Evolutionary conservation across 2,329 filamentous ascomycete genomes (phyloP), one percentile per base, ranked within the genome.

Genomic region (Periconia sp.): DNA sequence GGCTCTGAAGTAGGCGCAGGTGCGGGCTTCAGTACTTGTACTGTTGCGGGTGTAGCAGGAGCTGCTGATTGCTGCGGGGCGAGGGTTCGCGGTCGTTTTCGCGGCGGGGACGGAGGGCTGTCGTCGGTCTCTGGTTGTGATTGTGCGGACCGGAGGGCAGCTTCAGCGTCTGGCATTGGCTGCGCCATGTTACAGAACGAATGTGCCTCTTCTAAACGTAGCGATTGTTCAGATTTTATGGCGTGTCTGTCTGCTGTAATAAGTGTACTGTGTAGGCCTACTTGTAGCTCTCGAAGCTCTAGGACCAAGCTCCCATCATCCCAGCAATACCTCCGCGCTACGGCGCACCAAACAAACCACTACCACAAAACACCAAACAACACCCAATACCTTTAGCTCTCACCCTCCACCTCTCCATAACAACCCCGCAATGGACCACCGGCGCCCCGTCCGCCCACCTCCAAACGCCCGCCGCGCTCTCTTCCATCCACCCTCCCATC

Each of bases 81-180:
- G 70, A 59, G 57, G 15, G 60, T 65, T 44, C 62, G 50, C 13
- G 61, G 63, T 18, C 63, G 55, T 34, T 67, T 67, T 23, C 57
- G 60, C 1, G 62, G 59, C 5, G 61, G 61, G 2, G 59, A 56
- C 9, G 40, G 25, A 7, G 15, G 24, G 12, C 39, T 35, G 17
- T 46, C 33, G 24, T 51, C 48, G 21, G 46, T 23, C 18, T 54
- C 56, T 22, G 40, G 31, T 8, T 24, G 33, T 36, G 19, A 21
- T 21, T 19, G n/a, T 26, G 21, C 23, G 31, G 10, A 4, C 33
- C 40, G 15, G 21, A 5, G 26, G 13, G 7, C 19, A 4, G 7
- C 11, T n/a, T n/a, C n/a, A n/a, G n/a, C n/a, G n/a, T n/a, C n/a
- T n/a, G n/a, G n/a, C n/a, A n/a, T n/a, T n/a, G n/a, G n/a, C n/a